Conservation (phyloP, 768 basidiomycete genomes). For the Austroboletus eburneus region DNA sequence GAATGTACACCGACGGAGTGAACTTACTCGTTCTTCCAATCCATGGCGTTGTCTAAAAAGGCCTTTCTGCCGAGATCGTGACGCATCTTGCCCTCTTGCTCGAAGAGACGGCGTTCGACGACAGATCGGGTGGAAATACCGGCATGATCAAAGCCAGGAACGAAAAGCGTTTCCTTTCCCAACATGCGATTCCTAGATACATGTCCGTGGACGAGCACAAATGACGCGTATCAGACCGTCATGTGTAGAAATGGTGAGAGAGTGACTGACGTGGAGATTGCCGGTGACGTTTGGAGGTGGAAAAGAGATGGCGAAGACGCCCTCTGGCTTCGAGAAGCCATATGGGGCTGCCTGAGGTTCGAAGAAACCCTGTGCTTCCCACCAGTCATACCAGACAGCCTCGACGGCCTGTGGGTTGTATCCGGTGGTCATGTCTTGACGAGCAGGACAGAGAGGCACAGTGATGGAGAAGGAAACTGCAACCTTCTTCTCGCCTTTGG, state of each 20-base stretch:
- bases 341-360: constrained; percentile 61
- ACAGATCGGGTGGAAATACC: constrained; percentile 98
- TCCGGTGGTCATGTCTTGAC: constrained; percentile 74
- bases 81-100: constrained; percentile 72
- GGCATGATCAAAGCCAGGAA: constrained; percentile 97
- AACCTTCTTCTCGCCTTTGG: constrained; percentile 76
- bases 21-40: constrained; percentile 94
- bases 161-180: constrained; percentile 84
- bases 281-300: constrained; percentile 99
- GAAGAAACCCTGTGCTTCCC: constrained; percentile 89
- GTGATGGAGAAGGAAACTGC: constrained; percentile 1
- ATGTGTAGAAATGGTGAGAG: constrained; percentile 86
- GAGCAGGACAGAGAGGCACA: not conserved
- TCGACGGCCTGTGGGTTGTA: constrained; percentile 97
- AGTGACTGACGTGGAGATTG: constrained; percentile 92
- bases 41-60: constrained; percentile 87
- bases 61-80: constrained; percentile 94
- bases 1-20: not conserved
- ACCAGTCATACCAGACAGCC: constrained; percentile 98
- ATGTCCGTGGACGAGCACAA: not conserved
- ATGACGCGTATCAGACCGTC: constrained; percentile 67
- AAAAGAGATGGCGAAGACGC: constrained; percentile 77
- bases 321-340: constrained; percentile 57
- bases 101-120: constrained; percentile 89
- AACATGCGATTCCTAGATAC: constrained; percentile 86